A percentile compares a stretch with the other conserved stretches of the same genome.
phyloP scores from a whole-genome alignment of 2,329 filamentous ascomycete species.

The Thelonectria rubi region DNA sequence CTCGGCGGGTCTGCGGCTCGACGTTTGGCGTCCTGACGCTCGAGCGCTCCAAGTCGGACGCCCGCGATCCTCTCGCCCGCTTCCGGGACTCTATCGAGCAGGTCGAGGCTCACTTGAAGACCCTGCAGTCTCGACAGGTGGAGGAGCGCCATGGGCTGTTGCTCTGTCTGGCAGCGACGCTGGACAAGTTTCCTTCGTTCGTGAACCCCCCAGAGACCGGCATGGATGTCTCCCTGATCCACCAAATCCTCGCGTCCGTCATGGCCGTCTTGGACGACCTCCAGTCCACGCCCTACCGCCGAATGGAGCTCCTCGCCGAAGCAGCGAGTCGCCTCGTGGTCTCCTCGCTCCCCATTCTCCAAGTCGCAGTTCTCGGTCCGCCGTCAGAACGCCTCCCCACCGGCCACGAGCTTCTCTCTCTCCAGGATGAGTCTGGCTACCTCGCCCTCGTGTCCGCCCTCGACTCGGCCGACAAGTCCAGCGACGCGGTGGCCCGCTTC shows the following conservation, averaged over 20 bases:
- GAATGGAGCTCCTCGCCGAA: slow-evolving; percentile 72
- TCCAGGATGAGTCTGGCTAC: slow-evolving; percentile 32
- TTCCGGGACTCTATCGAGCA: slow-evolving; percentile 50
- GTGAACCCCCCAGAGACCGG: slow-evolving; percentile 23
- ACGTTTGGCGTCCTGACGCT: slow-evolving; percentile 71
- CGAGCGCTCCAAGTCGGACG: slow-evolving; percentile 46
- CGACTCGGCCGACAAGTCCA: slow-evolving; percentile 15
- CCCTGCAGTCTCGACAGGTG: slow-evolving; percentile 64
- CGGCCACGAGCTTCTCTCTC: slow-evolving; percentile 41
- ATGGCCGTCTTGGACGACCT: slow-evolving; percentile 53
- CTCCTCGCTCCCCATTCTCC: slow-evolving; percentile 59
- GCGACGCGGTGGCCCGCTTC: slow-evolving; percentile 33
- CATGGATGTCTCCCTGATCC: slow-evolving; percentile 38
- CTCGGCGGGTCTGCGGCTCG: slow-evolving; percentile 75
- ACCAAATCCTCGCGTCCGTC: slow-evolving; percentile 43
- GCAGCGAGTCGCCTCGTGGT: slow-evolving; percentile 67
- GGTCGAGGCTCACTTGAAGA: slow-evolving; percentile 56
- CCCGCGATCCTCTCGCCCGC: slow-evolving; percentile 35
- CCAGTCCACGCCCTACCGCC: slow-evolving; percentile 58
- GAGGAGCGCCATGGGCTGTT: slow-evolving; percentile 76
- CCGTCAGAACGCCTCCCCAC: slow-evolving; percentile 24
- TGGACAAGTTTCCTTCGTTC: slow-evolving; percentile 57
- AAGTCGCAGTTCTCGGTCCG: slow-evolving; percentile 45
- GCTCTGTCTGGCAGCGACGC: slow-evolving; percentile 66
- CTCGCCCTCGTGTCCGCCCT: slow-evolving; percentile 35